Evolutionary conservation across 2,329 filamentous ascomycete genomes (phyloP).

Genomic region (Hypoxylon sp.): DNA sequence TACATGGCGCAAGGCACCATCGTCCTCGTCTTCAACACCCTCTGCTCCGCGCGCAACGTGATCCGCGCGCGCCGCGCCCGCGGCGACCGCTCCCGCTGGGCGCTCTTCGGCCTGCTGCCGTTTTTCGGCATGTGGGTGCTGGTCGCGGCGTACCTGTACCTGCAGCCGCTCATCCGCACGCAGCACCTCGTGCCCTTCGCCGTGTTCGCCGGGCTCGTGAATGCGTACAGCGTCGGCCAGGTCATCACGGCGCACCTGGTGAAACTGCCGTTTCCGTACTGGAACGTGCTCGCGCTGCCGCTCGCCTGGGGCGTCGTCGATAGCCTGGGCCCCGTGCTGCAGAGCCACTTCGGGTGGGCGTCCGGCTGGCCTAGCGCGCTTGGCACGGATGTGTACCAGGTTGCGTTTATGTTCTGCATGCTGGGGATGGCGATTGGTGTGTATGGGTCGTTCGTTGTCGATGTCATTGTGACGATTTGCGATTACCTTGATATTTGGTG

Average conservation of each 20-base stretch:
- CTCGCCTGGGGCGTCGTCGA: slow-evolving; percentile 85
- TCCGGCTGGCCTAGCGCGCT: slow-evolving; percentile 82
- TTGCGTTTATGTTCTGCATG: slow-evolving; percentile 91
- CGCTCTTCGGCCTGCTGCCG: slow-evolving; percentile 86
- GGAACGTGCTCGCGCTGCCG: slow-evolving; percentile 86
- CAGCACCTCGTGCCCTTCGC: slow-evolving; percentile 90
- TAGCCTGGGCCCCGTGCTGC: slow-evolving; percentile 78
- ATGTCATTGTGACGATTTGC: slow-evolving; percentile 97
- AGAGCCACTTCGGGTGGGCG: slow-evolving; percentile 72
- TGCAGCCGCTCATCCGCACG: slow-evolving; percentile 87
- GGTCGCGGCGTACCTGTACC: slow-evolving; percentile 82
- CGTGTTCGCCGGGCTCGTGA: slow-evolving; percentile 89
- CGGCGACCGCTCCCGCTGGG: slow-evolving; percentile 78
- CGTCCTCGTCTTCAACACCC: slow-evolving; percentile 87
- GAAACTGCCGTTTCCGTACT: slow-evolving; percentile 88
- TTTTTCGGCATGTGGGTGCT: slow-evolving; percentile 84
- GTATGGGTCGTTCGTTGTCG: slow-evolving; percentile 97
- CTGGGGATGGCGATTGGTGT: slow-evolving; percentile 87
- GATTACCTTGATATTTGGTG: slow-evolving; percentile 99
- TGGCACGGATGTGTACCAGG: slow-evolving; percentile 85
- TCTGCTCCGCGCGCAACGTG: slow-evolving; percentile 85
- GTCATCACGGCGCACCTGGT: slow-evolving; percentile 97
- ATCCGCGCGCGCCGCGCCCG: slow-evolving; percentile 83
- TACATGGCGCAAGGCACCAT: slow-evolving; percentile 89
- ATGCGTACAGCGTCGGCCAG: slow-evolving; percentile 94